A percentile compares a stretch with the other conserved stretches of the same genome.
These are phyloP conservation scores for Neoboletus magnificus DNA, from an alignment of 768 basidiomycete genomes.

Conservation along the genomic window DNA sequence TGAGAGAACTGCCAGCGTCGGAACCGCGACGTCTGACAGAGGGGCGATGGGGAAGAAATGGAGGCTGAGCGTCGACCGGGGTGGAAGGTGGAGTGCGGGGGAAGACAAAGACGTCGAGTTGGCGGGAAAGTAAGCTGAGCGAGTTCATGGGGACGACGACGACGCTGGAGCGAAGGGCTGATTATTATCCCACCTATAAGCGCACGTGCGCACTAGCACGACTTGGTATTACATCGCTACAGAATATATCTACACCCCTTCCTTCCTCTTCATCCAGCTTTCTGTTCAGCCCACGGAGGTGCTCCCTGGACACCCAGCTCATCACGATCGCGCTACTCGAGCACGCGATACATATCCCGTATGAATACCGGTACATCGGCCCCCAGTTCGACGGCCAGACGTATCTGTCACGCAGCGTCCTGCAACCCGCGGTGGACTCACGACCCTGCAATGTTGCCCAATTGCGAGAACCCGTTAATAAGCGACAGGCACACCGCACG, in stretches of 20 bases:
- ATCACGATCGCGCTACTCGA: conserved; percentile 50
- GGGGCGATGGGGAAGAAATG: conserved; percentile 27
- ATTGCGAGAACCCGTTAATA: conserved; percentile 77
- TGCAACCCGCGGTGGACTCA: conserved; percentile 38
- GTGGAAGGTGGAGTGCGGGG: conserved; percentile 58
- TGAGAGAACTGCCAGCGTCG: conserved; percentile 32
- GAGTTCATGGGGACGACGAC: conserved; percentile 62
- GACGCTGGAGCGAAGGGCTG: neutral
- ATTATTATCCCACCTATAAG: neutral
- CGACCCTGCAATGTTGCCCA: conserved; percentile 83
- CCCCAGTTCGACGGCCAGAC: conserved; percentile 70
- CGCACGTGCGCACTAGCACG: conserved; percentile 6
- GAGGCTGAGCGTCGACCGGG: conserved; percentile 39
- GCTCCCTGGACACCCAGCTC: conserved; percentile 44
- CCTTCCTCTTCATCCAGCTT: conserved; percentile 36
- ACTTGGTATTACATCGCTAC: conserved; percentile 14
- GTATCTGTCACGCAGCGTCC: conserved; percentile 39
- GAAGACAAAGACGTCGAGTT: conserved; percentile 73
- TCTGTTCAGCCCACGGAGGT: conserved; percentile 42
- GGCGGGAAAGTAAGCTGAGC: conserved; percentile 74
- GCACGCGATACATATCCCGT: conserved; percentile 66
- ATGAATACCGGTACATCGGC: conserved; percentile 67
- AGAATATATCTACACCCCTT: conserved; percentile 48
- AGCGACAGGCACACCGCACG: conserved; percentile 80
- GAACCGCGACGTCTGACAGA: conserved; percentile 26